Evolutionary conservation across 2,329 filamentous ascomycete species (phyloP).

Genomic region (Biscogniauxia sp.): DNA sequence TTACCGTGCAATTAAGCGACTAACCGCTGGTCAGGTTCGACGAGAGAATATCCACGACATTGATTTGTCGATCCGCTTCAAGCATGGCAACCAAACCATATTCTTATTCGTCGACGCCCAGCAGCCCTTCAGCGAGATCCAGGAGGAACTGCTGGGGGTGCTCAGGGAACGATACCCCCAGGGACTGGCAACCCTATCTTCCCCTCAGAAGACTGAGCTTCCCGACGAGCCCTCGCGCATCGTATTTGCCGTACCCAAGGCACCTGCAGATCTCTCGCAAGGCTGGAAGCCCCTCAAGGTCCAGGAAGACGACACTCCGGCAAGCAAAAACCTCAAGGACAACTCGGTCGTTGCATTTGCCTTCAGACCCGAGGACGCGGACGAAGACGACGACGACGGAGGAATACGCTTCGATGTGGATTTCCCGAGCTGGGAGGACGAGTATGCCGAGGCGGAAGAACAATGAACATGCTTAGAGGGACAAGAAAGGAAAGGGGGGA

Average conservation of each 20-base stretch:
- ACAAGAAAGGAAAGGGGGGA: background rate
- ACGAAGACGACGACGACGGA: slow-evolving; percentile 38
- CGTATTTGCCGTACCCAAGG: slow-evolving; percentile 46
- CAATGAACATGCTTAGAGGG: slow-evolving; percentile 12
- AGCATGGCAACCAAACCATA: slow-evolving; percentile 68
- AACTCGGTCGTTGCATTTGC: slow-evolving; percentile 50
- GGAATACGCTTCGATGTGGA: slow-evolving; percentile 45
- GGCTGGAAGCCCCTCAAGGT: slow-evolving; percentile 51
- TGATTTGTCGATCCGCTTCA: slow-evolving; percentile 64
- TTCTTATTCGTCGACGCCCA: slow-evolving; percentile 63
- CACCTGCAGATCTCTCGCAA: slow-evolving; percentile 41
- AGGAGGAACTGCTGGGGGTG: slow-evolving; percentile 55
- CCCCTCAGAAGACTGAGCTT: slow-evolving; percentile 37
- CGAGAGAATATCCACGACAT: slow-evolving; percentile 22
- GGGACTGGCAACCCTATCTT: slow-evolving; percentile 43
- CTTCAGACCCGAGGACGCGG: slow-evolving; percentile 38
- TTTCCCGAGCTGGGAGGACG: slow-evolving; percentile 41
- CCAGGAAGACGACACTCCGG: slow-evolving; percentile 38
- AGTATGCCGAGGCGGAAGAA: slow-evolving; percentile 33
- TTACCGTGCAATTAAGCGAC: background rate
- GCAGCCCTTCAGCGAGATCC: slow-evolving; percentile 55
- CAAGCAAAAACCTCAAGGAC: slow-evolving; percentile 44
- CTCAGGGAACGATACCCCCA: slow-evolving; percentile 56
- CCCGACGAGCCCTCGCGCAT: slow-evolving; percentile 42
- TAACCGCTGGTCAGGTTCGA: slow-evolving; percentile 20